Evolutionary conservation across 2,329 filamentous ascomycete species (phyloP).

Genomic region (Diaporthe ampelina): DNA sequence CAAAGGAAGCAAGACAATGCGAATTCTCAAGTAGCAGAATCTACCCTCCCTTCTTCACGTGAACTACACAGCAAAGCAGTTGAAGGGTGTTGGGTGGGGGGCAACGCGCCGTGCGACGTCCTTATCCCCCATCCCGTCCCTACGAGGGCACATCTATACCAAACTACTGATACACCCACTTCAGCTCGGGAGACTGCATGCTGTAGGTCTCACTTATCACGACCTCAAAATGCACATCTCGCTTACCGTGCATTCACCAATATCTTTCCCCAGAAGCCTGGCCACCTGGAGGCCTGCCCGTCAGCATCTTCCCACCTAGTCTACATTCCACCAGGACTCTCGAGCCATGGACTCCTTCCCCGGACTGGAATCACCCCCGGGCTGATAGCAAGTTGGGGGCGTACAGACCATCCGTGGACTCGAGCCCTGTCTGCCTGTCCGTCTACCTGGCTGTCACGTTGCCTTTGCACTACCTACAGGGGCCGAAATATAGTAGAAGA

Average conservation of each 20-base stretch:
- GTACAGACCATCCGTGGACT: not conserved
- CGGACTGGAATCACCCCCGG: not conserved
- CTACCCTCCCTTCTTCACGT: not conserved
- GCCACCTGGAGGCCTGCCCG: not conserved
- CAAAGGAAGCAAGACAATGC: not conserved
- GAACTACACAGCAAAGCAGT: not conserved
- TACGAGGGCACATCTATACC: not conserved
- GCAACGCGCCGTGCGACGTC: slow-evolving; percentile 6
- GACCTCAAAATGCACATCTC: slow-evolving; percentile 10
- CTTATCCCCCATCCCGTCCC: not conserved
- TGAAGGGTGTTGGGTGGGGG: not conserved
- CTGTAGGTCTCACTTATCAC: slow-evolving; percentile 23
- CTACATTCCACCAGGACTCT: not conserved
- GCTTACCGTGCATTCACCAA: slow-evolving; percentile 7
- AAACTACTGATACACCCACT: not conserved
- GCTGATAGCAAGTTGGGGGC: not conserved
- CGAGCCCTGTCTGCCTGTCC: too few species aligned
- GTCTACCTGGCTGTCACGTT: not conserved
- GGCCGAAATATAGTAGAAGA: not conserved
- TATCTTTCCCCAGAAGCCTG: not conserved
- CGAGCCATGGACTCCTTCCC: not conserved
- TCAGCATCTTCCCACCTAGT: not conserved
- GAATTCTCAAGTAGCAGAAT: not conserved
- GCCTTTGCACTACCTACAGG: not conserved
- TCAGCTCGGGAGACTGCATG: slow-evolving; percentile 21